Evolutionary conservation across 768 basidiomycete species (phyloP), one percentile per base, ranked within the genome.

Genomic region (Rhizopogon vinicolor): DNA sequence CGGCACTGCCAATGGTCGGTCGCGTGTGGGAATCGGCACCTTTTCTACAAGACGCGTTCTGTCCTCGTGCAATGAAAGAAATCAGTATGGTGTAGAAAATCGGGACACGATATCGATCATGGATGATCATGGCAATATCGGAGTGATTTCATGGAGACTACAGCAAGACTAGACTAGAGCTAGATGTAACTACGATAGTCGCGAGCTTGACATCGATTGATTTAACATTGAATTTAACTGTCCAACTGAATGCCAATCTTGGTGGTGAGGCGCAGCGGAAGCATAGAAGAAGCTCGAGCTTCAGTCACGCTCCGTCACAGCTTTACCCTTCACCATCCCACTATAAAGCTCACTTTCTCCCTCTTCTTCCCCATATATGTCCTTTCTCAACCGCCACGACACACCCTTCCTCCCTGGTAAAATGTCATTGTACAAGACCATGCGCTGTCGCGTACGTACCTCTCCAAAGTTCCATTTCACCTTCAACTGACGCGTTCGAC

Each of bases 391-490:
- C 19, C 48, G 1, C 33, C 19, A 49, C 48, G 5, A 16, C 46
- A 22, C 7, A 22, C 35, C 19, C 3, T 14, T 37, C 5, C 12
- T 37, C 39, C 19, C 19, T 35, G 29, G 14, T 9, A 54, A 5
- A 56, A 56, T 70, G 68, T 72, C 68, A 37, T 44, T 66, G 44
- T 78, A 72, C 67, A 80, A 80, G 65, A 76, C 70, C 42, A 68
- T 74, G 55, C 73, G 72, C 31, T 81, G 79, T 66, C 78, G 80
- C 29, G 80, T 78, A 65, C 42, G 77, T 66, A 8, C 16, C 41
- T 54, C 35, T 12, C 51, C 14, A 14, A 14, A 16, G 19, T 37
- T 25, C 9, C 16, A 39, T 49, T 7, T 37, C 19, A 49, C 25
- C 48, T 25, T 49, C 64, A 65, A 54, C 68, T 55, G 31, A n/a